Conservation (phyloP, 495 filamentous ascomycete genomes). For the Trichoderma gamsii region DNA sequence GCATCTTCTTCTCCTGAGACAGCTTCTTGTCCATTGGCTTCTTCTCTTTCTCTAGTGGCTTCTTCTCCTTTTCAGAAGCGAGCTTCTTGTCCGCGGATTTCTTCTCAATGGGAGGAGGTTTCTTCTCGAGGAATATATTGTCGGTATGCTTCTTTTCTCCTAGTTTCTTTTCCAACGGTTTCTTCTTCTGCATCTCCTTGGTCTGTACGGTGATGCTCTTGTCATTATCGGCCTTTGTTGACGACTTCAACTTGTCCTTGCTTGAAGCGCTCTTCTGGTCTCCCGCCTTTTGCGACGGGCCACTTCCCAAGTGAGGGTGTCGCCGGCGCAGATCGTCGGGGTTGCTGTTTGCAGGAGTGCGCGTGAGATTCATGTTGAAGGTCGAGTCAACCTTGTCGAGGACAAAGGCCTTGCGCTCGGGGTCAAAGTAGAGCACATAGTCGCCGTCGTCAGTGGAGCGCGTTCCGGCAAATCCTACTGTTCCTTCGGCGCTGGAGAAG, state of each 20-base stretch:
- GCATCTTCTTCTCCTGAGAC: background rate
- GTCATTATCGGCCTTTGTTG: conserved; percentile 19
- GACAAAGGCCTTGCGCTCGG: conserved; percentile 47
- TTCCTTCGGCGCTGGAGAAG: conserved; percentile 42
- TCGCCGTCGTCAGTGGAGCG: conserved; percentile 43
- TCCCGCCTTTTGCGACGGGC: conserved; percentile 20
- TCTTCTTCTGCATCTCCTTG: conserved; percentile 27
- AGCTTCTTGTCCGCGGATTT: conserved; percentile 1
- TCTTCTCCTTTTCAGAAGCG: background rate
- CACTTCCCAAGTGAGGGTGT: conserved; percentile 36
- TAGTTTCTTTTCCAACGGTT: conserved; percentile 19
- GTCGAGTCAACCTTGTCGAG: conserved; percentile 52
- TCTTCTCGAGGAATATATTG: background rate
- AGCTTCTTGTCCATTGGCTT: background rate
- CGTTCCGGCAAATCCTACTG: conserved; percentile 37
- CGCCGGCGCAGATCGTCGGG: conserved; percentile 35
- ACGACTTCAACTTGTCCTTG: conserved; percentile 19
- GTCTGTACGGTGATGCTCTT: conserved; percentile 8
- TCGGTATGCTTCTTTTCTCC: conserved; percentile 21
- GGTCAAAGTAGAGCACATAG: conserved; percentile 51
- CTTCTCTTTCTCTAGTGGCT: background rate
- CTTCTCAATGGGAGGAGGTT: conserved; percentile 1
- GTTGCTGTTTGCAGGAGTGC: conserved; percentile 36
- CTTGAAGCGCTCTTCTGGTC: conserved; percentile 17
- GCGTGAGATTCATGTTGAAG: conserved; percentile 53